Percentiles rank a stretch among this genome's conserved stretches.
These are phyloP conservation scores for Limtongia smithiae DNA, from an alignment of 805 yeast species.

Conservation along the genomic window DNA sequence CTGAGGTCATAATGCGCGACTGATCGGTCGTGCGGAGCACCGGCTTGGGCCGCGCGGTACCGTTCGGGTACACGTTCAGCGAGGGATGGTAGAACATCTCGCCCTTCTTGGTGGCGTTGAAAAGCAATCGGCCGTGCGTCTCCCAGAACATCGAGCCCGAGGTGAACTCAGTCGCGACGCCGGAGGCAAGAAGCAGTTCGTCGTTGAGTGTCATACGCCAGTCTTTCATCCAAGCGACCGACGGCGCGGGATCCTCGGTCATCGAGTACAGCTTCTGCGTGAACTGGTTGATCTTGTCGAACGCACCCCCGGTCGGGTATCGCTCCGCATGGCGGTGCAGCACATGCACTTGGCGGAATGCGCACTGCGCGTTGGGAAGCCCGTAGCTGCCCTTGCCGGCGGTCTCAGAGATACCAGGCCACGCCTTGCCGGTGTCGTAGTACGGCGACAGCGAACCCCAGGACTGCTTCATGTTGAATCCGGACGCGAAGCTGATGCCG, in stretches of 20 bases:
- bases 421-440: constrained; percentile 38
- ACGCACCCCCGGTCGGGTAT: constrained; percentile 53
- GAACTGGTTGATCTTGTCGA: constrained; percentile 40
- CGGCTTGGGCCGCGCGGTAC: constrained; percentile 36
- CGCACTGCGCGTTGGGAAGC: constrained; percentile 43
- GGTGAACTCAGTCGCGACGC: constrained; percentile 41
- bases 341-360: constrained; percentile 63
- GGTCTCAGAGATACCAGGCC: constrained; percentile 34
- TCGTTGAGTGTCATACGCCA: constrained; percentile 38
- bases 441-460: constrained; percentile 44
- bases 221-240: constrained; percentile 36
- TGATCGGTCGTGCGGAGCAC: constrained; percentile 42
- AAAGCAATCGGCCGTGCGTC: constrained; percentile 41
- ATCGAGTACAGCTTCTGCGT: constrained; percentile 36
- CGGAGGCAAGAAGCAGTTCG: constrained; percentile 39
- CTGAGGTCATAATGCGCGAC: constrained; percentile 41
- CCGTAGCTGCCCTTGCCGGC: constrained; percentile 34
- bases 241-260: constrained; percentile 31
- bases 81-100: constrained; percentile 33
- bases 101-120: constrained; percentile 33
- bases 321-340: constrained; percentile 79
- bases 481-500: constrained; percentile 36
- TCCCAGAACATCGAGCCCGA: constrained; percentile 41
- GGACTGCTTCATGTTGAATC: constrained; percentile 41
- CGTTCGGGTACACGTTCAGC: constrained; percentile 36